These are phyloP conservation scores for Dictyostelium firmibasis DNA, from an alignment of 78 protist species.

Conservation along the genomic window DNA sequence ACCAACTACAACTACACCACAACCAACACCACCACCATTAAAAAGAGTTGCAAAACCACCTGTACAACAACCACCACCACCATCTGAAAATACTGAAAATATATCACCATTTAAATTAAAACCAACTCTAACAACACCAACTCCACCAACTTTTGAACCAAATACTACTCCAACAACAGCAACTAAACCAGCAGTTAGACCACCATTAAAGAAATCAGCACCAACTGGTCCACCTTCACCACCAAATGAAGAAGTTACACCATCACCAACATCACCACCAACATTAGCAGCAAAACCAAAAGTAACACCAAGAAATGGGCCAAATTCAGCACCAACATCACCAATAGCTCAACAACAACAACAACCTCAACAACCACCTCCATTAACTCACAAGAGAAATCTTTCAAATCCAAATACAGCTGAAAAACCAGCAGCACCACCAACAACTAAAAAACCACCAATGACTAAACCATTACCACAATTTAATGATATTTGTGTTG, in stretches of 20 bases:
- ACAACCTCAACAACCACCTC: constrained; percentile 29
- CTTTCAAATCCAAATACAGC: constrained; percentile 1
- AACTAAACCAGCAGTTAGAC: not conserved
- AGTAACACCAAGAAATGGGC: not conserved
- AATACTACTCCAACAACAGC: not conserved
- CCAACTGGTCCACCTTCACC: not conserved
- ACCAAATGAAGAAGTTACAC: not conserved
- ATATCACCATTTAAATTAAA: not conserved
- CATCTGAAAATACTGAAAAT: not conserved
- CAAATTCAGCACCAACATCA: constrained; percentile 6
- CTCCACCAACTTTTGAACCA: not conserved
- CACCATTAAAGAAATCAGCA: constrained; percentile 11
- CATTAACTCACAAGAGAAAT: constrained; percentile 17
- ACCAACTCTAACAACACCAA: not conserved
- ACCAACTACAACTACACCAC: constrained; percentile 8
- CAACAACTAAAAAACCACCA: not conserved
- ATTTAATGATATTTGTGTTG: not conserved
- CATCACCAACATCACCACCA: constrained; percentile 7
- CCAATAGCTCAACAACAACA: not conserved
- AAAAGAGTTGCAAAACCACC: not conserved
- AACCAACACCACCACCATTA: constrained; percentile 20
- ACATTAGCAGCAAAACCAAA: not conserved
- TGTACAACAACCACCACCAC: not conserved
- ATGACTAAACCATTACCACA: not conserved
- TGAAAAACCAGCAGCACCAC: constrained; percentile 11